A percentile compares a stretch with the other conserved stretches of the same genome.
Conservation (phyloP, 495 filamentous ascomycete species). For the Thozetella sp. region DNA sequence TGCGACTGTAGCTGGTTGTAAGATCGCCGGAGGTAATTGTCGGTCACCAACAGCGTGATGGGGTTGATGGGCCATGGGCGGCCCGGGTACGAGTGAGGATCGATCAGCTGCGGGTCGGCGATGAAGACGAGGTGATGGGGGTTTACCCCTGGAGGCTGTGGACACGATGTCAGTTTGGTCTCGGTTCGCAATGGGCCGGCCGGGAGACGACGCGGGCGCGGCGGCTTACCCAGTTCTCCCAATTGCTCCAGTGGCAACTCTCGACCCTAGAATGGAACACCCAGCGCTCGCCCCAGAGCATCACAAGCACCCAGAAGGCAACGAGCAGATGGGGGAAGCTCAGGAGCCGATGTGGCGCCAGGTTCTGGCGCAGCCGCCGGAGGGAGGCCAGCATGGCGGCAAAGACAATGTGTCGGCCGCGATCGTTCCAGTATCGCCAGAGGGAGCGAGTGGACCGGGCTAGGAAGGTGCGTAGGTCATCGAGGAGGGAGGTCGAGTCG, state of each 20-base stretch:
- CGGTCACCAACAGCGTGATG: slow-evolving; percentile 79
- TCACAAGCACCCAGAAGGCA: slow-evolving; percentile 69
- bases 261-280: slow-evolving; percentile 69
- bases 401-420: slow-evolving; percentile 30
- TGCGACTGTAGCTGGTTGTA: slow-evolving; percentile 70
- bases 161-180: slow-evolving; percentile 4
- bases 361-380: slow-evolving; percentile 34
- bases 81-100: slow-evolving; percentile 94
- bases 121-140: slow-evolving; percentile 89
- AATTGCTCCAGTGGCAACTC: slow-evolving; percentile 78
- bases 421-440: slow-evolving; percentile 34
- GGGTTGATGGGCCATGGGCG: slow-evolving; percentile 86
- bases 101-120: slow-evolving; percentile 96
- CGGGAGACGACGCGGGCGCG: neutral
- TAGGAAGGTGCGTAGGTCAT: slow-evolving; percentile 24
- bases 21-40: slow-evolving; percentile 82
- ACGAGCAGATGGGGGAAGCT: slow-evolving; percentile 69
- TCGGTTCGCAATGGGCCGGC: slow-evolving; percentile 5
- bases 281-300: slow-evolving; percentile 88
- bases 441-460: slow-evolving; percentile 30
- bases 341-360: slow-evolving; percentile 47
- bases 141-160: slow-evolving; percentile 69
- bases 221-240: slow-evolving; percentile 88
- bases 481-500: slow-evolving; percentile 23
- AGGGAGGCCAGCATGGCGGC: slow-evolving; percentile 20